These are phyloP conservation scores for Collybia sordida DNA, from an alignment of 768 basidiomycete species.

Conservation along the genomic window DNA sequence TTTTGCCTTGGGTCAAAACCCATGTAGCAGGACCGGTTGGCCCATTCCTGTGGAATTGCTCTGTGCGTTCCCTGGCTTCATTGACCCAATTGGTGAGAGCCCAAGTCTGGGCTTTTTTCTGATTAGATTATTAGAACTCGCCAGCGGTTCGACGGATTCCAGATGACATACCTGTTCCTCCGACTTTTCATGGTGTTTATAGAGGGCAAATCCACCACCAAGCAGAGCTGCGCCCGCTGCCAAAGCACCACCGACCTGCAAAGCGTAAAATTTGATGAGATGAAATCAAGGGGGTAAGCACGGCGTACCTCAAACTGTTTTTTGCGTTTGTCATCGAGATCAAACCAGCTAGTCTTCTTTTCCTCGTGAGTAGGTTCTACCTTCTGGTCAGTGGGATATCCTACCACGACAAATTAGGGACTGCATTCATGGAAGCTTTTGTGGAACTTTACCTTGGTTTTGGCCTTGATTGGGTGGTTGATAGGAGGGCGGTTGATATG, in stretches of 20 bases:
- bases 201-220: conserved; percentile 50
- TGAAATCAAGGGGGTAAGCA: not conserved
- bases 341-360: conserved; percentile 55
- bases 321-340: conserved; percentile 54
- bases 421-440: not conserved
- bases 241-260: conserved; percentile 65
- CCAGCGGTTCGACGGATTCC: not conserved
- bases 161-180: conserved; percentile 49
- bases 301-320: conserved; percentile 52
- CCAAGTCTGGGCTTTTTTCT: conserved; percentile 56
- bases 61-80: conserved; percentile 56
- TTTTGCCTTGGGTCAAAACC: conserved; percentile 57
- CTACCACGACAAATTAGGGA: not conserved
- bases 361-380: conserved; percentile 35
- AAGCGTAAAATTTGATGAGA: conserved; percentile 7
- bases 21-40: conserved; percentile 54
- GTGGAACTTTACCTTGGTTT: not conserved
- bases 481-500: conserved; percentile 17
- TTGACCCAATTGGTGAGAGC: conserved; percentile 50
- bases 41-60: conserved; percentile 42
- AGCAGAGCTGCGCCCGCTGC: conserved; percentile 51
- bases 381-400: not conserved
- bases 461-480: conserved; percentile 10
- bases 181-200: conserved; percentile 54
- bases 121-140: not conserved